Conservation (phyloP, 139 green algal genomes). For the Closterium sp. region DNA sequence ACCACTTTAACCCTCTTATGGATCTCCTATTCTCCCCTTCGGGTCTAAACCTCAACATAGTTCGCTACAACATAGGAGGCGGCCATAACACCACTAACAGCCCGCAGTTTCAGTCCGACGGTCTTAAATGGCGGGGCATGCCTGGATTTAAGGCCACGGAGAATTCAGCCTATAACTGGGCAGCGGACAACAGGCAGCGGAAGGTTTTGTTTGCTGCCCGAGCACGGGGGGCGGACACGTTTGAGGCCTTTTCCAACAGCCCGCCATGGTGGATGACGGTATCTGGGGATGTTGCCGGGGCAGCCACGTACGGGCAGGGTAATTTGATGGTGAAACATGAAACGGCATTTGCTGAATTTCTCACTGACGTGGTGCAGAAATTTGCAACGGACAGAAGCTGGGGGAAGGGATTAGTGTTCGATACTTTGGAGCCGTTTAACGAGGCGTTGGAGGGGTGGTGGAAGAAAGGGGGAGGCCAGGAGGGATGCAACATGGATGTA, state of each 20-base stretch:
- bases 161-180: slow-evolving; percentile 28
- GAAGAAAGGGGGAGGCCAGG: slow-evolving; percentile 47
- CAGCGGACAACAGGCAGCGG: slow-evolving; percentile 32
- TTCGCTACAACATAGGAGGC: slow-evolving; percentile 48
- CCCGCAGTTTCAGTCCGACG: neutral
- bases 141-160: slow-evolving; percentile 30
- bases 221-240: slow-evolving; percentile 26
- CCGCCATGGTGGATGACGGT: slow-evolving; percentile 53
- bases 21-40: slow-evolving; percentile 51
- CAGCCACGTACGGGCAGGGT: neutral
- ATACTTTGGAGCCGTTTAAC: slow-evolving; percentile 53
- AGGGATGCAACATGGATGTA: slow-evolving; percentile 49
- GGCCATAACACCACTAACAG: neutral
- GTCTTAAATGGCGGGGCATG: neutral
- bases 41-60: slow-evolving; percentile 49
- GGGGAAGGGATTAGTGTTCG: slow-evolving; percentile 14
- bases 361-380: slow-evolving; percentile 35
- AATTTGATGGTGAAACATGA: slow-evolving; percentile 45
- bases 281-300: slow-evolving; percentile 27
- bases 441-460: slow-evolving; percentile 42
- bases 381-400: slow-evolving; percentile 12
- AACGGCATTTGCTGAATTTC: slow-evolving; percentile 42
- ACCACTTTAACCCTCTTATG: neutral
- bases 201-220: slow-evolving; percentile 42
- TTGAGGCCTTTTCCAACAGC: slow-evolving; percentile 54